Evolutionary conservation across 2,329 filamentous ascomycete species (phyloP).

Genomic region (Fusarium foetens): DNA sequence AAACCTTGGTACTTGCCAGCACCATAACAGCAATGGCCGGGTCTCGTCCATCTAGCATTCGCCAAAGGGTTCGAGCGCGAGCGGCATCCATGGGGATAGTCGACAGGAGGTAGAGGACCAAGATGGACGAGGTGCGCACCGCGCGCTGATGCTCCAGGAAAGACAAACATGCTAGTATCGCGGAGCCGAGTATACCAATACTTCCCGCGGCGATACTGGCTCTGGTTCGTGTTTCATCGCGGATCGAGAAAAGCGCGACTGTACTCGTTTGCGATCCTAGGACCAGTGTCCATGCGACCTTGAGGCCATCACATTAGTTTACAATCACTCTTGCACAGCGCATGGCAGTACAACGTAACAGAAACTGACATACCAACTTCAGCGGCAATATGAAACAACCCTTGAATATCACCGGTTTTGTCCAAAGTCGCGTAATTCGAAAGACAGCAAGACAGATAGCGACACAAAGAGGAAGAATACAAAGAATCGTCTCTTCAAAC

Average conservation of each 20-base stretch:
- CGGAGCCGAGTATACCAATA: neutral
- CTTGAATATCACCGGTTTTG: neutral
- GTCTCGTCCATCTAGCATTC: neutral
- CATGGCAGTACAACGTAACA: fast-evolving
- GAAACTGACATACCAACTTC: neutral
- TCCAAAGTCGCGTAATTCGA: neutral
- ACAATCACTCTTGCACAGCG: fast-evolving
- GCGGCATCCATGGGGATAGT: neutral
- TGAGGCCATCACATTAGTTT: neutral
- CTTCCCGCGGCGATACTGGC: neutral
- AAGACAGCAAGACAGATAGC: neutral
- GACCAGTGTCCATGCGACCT: neutral
- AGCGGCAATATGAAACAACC: neutral
- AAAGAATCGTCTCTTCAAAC: neutral
- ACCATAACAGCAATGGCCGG: neutral
- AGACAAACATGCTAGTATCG: neutral
- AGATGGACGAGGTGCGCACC: neutral
- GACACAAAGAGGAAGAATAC: neutral
- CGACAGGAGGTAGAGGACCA: neutral
- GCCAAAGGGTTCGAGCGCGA: neutral
- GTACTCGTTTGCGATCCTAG: neutral
- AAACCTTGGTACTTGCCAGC: neutral
- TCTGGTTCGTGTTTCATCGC: neutral
- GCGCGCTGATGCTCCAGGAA: neutral
- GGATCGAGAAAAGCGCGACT: neutral